Percentiles rank a stretch among this genome's conserved stretches.
Evolutionary conservation across 306 rosid genomes (phyloP).

Genomic region (Argentina anserina): DNA sequence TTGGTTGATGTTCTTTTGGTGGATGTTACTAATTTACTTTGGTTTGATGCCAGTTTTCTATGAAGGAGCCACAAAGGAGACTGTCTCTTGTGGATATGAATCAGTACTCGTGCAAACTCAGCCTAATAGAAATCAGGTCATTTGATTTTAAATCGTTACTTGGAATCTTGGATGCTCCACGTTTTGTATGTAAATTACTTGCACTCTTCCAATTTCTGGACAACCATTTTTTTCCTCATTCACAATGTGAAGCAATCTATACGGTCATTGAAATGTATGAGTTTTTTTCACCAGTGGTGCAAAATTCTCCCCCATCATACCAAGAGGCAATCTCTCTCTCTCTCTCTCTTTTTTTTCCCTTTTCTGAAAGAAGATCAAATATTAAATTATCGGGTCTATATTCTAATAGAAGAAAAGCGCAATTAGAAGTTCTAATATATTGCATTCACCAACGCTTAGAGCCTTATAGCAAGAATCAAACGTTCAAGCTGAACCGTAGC

Average conservation of each 20-base stretch:
- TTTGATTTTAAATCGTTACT: constrained; percentile 6
- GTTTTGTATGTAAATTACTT: constrained; percentile 4
- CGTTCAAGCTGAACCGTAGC: too few species aligned
- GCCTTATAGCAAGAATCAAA: too few species aligned
- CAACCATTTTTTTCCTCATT: background rate
- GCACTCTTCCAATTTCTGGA: constrained; percentile 1
- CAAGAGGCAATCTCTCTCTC: too few species aligned
- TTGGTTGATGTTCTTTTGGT: background rate
- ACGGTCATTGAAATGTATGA: too few species aligned
- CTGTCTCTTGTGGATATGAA: background rate
- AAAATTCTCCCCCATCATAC: too few species aligned
- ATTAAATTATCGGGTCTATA: too few species aligned
- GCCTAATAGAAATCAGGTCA: constrained; percentile 3
- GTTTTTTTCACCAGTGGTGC: too few species aligned
- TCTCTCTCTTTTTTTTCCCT: too few species aligned
- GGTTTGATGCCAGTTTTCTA: constrained; percentile 9
- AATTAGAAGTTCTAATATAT: too few species aligned
- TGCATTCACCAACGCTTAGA: too few species aligned
- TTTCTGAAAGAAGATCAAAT: too few species aligned
- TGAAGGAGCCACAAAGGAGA: background rate
- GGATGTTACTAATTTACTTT: constrained; percentile 1
- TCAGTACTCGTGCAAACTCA: constrained; percentile 9
- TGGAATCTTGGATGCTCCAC: background rate
- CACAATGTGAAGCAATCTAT: constrained; percentile 1
- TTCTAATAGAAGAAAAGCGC: too few species aligned